phyloP scores from a whole-genome alignment of 2,329 filamentous ascomycete species.

The Penicillium sp. region DNA sequence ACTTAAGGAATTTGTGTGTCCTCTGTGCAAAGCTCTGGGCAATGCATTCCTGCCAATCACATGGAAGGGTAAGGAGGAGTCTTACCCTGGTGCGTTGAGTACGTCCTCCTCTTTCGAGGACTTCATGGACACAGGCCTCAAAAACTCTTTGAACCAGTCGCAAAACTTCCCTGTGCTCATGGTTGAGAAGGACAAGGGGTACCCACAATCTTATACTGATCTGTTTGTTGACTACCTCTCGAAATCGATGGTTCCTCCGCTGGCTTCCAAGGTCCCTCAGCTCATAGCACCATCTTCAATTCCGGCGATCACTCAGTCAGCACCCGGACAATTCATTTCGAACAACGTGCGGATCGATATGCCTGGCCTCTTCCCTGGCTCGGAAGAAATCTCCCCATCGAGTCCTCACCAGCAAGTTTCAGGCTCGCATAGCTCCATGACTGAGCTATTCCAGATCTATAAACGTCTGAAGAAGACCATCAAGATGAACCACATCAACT shows the following conservation, averaged over 20 bases:
- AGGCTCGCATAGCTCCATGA: slow-evolving; percentile 34
- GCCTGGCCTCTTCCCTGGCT: slow-evolving; percentile 40
- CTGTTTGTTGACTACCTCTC: slow-evolving; percentile 54
- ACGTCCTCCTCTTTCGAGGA: slow-evolving; percentile 61
- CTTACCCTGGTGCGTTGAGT: slow-evolving; percentile 71
- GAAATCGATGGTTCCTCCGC: slow-evolving; percentile 50
- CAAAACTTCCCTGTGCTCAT: slow-evolving; percentile 48
- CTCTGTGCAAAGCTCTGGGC: slow-evolving; percentile 91
- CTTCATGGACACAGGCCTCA: slow-evolving; percentile 65
- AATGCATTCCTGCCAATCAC: slow-evolving; percentile 93
- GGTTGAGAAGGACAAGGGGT: slow-evolving; percentile 34
- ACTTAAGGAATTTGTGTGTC: slow-evolving; percentile 89
- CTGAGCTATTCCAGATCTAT: slow-evolving; percentile 57
- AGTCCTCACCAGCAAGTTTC: slow-evolving; percentile 35
- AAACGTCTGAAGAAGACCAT: slow-evolving; percentile 57
- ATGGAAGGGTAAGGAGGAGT: slow-evolving; percentile 89
- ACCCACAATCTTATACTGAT: slow-evolving; percentile 44
- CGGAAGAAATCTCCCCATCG: slow-evolving; percentile 31
- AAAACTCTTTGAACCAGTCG: slow-evolving; percentile 46
- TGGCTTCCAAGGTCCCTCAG: slow-evolving; percentile 45
- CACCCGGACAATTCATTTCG: slow-evolving; percentile 26
- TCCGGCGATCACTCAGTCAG: neutral
- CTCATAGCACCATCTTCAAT: slow-evolving; percentile 27
- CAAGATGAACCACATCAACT: slow-evolving; percentile 50
- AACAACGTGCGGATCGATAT: slow-evolving; percentile 32